Evolutionary conservation across 352 stramenopile genomes (phyloP).

Genomic region (Phytophthora lateralis): DNA sequence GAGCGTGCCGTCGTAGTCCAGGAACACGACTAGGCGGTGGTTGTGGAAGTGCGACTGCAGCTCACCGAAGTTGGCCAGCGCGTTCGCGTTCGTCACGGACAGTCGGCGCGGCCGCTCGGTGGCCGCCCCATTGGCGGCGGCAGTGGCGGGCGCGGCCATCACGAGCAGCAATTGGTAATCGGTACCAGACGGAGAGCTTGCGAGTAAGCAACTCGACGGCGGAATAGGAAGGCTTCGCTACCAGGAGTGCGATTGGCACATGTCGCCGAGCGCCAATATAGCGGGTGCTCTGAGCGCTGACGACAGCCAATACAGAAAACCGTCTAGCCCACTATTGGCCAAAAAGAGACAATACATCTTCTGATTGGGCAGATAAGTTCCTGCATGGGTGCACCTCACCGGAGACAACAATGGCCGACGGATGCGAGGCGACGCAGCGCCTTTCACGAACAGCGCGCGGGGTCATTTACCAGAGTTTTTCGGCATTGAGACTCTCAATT

Average conservation of each 20-base stretch:
- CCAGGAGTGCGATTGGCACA: slow-evolving; percentile 26
- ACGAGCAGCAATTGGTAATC: slow-evolving; percentile 1
- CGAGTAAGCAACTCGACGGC: slow-evolving; percentile 4
- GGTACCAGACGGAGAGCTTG: neutral
- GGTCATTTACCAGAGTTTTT: neutral
- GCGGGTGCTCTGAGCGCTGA: slow-evolving; percentile 13
- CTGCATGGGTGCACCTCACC: neutral
- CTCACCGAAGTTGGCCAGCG: slow-evolving; percentile 69
- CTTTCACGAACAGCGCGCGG: neutral
- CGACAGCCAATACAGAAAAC: slow-evolving; percentile 37
- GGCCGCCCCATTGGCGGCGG: slow-evolving; percentile 3
- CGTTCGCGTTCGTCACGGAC: slow-evolving; percentile 77
- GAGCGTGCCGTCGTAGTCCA: slow-evolving; percentile 91
- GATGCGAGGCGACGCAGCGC: slow-evolving; percentile 7
- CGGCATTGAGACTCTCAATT: neutral
- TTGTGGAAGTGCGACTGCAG: slow-evolving; percentile 57
- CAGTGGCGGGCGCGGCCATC: slow-evolving; percentile 20
- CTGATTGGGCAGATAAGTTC: slow-evolving; percentile 14
- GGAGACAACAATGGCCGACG: no score
- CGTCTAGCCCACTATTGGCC: slow-evolving; percentile 22
- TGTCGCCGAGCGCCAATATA: slow-evolving; percentile 25
- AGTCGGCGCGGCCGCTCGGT: slow-evolving; percentile 40
- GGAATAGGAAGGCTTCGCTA: slow-evolving; percentile 20
- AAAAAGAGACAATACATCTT: slow-evolving; percentile 10
- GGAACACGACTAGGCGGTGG: slow-evolving; percentile 80